Conservation (phyloP, 1,284 basidiomycete genomes). For the Cutaneotrichosporon cavernicola region DNA sequence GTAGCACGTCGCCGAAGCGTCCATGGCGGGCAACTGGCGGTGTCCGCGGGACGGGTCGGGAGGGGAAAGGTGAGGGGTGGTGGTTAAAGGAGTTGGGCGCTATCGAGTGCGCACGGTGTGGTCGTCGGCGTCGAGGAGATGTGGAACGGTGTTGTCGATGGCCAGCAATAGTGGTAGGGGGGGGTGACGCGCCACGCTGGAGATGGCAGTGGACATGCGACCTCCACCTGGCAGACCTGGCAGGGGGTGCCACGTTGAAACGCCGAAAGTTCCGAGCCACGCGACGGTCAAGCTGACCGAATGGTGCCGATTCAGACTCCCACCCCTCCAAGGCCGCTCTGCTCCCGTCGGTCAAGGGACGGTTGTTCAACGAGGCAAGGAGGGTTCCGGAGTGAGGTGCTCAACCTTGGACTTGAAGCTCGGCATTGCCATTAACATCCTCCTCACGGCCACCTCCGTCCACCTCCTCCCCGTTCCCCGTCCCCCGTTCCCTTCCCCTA, state of each 20-base stretch:
- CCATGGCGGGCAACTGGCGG: slow-evolving; percentile 41
- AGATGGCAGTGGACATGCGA: not conserved
- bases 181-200: not conserved
- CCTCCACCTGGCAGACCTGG: not conserved
- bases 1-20: slow-evolving; percentile 63
- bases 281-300: not conserved
- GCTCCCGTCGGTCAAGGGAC: not conserved
- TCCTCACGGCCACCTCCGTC: slow-evolving; percentile 2
- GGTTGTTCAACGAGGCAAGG: too few relatives aligned
- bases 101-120: not conserved
- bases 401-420: not conserved
- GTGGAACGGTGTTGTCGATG: slow-evolving; percentile 2
- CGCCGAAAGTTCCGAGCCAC: not conserved
- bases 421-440: slow-evolving; percentile 2
- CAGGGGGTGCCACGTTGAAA: slow-evolving; percentile 1
- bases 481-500: slow-evolving; percentile 16
- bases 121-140: not conserved
- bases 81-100: not conserved
- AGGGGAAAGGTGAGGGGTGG: not conserved
- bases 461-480: slow-evolving; percentile 4
- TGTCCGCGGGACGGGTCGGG: slow-evolving; percentile 5
- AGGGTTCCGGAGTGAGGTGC: too few relatives aligned
- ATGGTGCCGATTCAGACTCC: not conserved
- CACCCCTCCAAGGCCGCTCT: not conserved
- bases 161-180: not conserved